phyloP scores from a whole-genome alignment of 805 yeast species.

The Lachancea lanzarotensis region DNA sequence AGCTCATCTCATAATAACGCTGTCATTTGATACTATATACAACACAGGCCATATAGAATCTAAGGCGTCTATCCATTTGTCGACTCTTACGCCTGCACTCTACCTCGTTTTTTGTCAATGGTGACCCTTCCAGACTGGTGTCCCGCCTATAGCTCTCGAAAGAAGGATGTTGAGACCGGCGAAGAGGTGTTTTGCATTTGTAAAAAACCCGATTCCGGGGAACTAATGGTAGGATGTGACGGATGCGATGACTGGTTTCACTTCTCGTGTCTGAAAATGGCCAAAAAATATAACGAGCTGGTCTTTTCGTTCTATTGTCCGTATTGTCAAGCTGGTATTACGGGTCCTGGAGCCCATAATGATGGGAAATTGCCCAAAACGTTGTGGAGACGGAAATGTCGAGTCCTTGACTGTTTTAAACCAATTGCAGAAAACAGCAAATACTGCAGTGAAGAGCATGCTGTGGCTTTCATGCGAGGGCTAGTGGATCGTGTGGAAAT shows the following conservation, averaged over 20 bases:
- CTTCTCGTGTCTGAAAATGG: slow-evolving; percentile 64
- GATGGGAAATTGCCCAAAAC: slow-evolving; percentile 39
- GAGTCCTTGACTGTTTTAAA: slow-evolving; percentile 46
- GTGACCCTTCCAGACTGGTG: slow-evolving; percentile 29
- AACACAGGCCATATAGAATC: too few relatives aligned
- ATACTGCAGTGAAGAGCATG: slow-evolving; percentile 74
- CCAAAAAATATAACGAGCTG: slow-evolving; percentile 44
- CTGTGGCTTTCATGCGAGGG: slow-evolving; percentile 29
- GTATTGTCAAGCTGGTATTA: slow-evolving; percentile 48
- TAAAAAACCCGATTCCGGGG: slow-evolving; percentile 69
- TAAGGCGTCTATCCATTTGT: too few relatives aligned
- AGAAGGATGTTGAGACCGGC: slow-evolving; percentile 27
- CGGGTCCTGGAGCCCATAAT: slow-evolving; percentile 28
- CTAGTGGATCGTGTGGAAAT: slow-evolving; percentile 9
- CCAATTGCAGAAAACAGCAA: slow-evolving; percentile 42
- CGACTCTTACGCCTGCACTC: neutral
- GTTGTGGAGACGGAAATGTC: slow-evolving; percentile 71
- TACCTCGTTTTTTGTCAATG: neutral
- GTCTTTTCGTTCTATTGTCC: slow-evolving; percentile 67
- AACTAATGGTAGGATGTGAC: slow-evolving; percentile 89
- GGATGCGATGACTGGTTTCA: slow-evolving; percentile 96
- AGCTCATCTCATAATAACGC: too few relatives aligned
- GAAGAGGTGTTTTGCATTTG: slow-evolving; percentile 75
- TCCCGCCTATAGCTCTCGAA: slow-evolving; percentile 23
- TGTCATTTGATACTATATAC: too few relatives aligned